phyloP scores from a whole-genome alignment of 129 eudicot genomes.

The Pittosporum tobira region DNA sequence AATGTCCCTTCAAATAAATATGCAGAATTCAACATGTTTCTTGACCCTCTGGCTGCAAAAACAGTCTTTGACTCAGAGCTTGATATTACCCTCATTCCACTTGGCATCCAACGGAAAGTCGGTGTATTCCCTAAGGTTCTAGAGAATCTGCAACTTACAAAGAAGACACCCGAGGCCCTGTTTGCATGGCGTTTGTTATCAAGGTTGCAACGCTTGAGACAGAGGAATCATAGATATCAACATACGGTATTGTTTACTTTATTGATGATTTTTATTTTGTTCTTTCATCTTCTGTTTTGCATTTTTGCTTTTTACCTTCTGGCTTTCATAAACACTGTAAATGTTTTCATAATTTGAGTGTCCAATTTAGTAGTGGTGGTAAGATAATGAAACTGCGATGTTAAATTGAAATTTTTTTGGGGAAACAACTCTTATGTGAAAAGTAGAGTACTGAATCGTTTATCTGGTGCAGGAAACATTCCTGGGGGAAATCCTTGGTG shows the following conservation, averaged over 20 bases:
- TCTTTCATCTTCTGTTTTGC: no score
- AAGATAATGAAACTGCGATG: not conserved
- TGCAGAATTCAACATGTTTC: slow-evolving; percentile 73
- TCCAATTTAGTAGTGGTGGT: no score
- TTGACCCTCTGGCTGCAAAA: slow-evolving; percentile 79
- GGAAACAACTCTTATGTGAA: no score
- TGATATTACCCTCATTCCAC: slow-evolving; percentile 58
- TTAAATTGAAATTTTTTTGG: no score
- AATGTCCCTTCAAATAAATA: slow-evolving; percentile 50
- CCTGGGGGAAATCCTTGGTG: slow-evolving; percentile 74
- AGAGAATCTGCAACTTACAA: slow-evolving; percentile 20
- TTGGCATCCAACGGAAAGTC: slow-evolving; percentile 38
- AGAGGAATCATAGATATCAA: slow-evolving; percentile 37
- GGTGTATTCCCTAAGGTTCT: slow-evolving; percentile 26
- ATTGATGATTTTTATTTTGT: no score
- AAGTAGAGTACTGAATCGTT: no score
- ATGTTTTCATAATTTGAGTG: no score
- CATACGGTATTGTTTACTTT: slow-evolving; percentile 43
- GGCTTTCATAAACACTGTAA: no score
- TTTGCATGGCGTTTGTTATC: slow-evolving; percentile 41
- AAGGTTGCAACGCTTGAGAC: slow-evolving; percentile 35
- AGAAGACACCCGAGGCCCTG: slow-evolving; percentile 44
- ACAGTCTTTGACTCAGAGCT: slow-evolving; percentile 47
- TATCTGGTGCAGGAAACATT: slow-evolving; percentile 46
- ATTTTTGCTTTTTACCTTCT: no score